Base-by-base conservation (phyloP, 1,284 basidiomycete species). In the Takashimella koratensis region DNA sequence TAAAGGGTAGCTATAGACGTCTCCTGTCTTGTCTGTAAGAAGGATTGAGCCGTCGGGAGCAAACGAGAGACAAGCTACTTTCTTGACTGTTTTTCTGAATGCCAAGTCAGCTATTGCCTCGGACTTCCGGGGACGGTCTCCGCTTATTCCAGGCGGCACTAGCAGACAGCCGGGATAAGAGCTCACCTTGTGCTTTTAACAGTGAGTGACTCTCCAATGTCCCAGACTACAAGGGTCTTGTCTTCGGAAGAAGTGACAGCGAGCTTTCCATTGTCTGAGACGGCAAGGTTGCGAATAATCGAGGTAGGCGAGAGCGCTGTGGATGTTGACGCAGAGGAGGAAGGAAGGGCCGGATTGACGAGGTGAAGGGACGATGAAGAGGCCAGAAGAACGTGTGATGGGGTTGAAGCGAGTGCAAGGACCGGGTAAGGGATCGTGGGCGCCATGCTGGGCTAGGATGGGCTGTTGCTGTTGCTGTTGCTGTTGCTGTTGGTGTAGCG, bases 161-260 rank as follows among this genome's bases (percentile, higher is more conserved):
- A n/a, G n/a, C n/a, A n/a, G n/a, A n/a, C n/a, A n/a, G n/a, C n/a
- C n/a, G n/a, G n/a, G n/a, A n/a, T n/a, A n/a, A n/a, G n/a, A n/a
- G 54, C 81, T 45, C 56, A 87, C 89, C 87, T 79, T 55, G 82
- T 79, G 64, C 80, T 87, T 39, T 85, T 59, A 5, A 86, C 70
- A 56, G 77, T 76, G 55, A 87, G 65, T 2, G 81, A 80, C 4
- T 61, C 49, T 1, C 52, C 54, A 6, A 90, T 57, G 20, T 81
- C 78, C 84, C 87, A 92, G 3, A 93, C 79, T 58, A 82, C 85
- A 60, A 96, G 75, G 48, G 75, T 74, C 73, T 96, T 96, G 74
- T 92, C 88, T 52, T 93, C 88, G 11, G 83, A 85, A 0, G 81
- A 77, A 2, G 85, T 87, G 5, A 83, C 82, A 8, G 90, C 74